phyloP scores from a whole-genome alignment of 2,329 filamentous ascomycete species.

The Sporothrix brasiliensis region DNA sequence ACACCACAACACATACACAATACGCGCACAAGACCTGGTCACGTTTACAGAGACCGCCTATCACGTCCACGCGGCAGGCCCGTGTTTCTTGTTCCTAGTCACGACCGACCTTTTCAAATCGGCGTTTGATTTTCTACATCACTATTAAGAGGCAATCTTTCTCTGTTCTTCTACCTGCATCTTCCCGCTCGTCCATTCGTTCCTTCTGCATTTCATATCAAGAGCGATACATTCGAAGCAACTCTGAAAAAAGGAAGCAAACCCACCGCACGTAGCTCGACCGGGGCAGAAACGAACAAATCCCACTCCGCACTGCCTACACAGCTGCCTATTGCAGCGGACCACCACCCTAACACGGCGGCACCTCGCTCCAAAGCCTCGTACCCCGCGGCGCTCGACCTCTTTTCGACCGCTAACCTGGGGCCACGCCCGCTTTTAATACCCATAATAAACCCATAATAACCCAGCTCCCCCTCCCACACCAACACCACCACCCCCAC shows the following conservation, averaged over 20 bases:
- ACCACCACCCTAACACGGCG: constrained; percentile 14
- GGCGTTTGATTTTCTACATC: background rate
- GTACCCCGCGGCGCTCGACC: constrained; percentile 26
- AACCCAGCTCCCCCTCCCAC: constrained; percentile 5
- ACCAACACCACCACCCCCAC: background rate
- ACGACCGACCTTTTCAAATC: background rate
- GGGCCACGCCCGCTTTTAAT: constrained; percentile 13
- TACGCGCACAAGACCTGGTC: constrained; percentile 2
- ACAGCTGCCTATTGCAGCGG: constrained; percentile 23
- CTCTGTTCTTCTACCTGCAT: constrained; percentile 4
- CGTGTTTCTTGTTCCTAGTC: background rate
- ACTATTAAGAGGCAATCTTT: background rate
- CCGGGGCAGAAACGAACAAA: background rate
- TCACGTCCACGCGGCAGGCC: constrained; percentile 25
- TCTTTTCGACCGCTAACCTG: background rate
- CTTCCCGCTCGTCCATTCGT: background rate
- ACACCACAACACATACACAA: background rate
- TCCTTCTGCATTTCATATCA: constrained; percentile 3
- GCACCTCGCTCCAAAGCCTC: constrained; percentile 24
- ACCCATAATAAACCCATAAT: constrained; percentile 9
- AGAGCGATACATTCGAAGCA: background rate
- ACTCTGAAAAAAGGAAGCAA: background rate
- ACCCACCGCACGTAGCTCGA: background rate
- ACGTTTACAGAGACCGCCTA: constrained; percentile 3
- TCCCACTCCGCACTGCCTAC: background rate